Conservation (phyloP, 2,329 filamentous ascomycete genomes). For the Neocatenulostroma microsporum region DNA sequence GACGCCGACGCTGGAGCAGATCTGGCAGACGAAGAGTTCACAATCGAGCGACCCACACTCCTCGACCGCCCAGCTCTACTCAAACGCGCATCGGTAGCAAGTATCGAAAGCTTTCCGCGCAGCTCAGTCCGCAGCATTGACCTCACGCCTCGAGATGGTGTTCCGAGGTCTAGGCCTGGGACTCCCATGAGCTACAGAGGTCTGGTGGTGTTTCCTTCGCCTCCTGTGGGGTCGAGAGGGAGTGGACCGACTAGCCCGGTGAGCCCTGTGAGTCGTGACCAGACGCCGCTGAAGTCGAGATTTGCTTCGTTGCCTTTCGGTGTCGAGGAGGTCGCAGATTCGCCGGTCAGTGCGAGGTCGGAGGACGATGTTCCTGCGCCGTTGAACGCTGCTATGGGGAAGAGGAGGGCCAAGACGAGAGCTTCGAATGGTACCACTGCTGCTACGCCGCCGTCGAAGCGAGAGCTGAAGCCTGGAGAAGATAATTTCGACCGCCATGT, state of each 20-base stretch:
- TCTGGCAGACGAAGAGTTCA: not conserved
- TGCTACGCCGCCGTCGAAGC: slow-evolving; percentile 1
- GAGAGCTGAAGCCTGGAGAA: slow-evolving; percentile 9
- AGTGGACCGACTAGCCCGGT: slow-evolving; percentile 8
- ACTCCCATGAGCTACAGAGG: slow-evolving; percentile 11
- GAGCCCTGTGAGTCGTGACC: slow-evolving; percentile 4
- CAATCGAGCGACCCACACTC: too few relatives aligned
- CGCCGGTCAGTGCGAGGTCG: slow-evolving; percentile 4
- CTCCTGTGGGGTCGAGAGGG: slow-evolving; percentile 5
- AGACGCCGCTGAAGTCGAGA: not conserved
- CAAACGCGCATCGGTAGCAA: slow-evolving; percentile 28
- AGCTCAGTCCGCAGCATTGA: slow-evolving; percentile 26
- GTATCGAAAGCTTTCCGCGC: slow-evolving; percentile 27
- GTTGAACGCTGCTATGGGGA: slow-evolving; percentile 38
- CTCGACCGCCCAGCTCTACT: slow-evolving; percentile 9
- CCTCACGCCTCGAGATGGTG: slow-evolving; percentile 12
- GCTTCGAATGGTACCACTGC: not conserved
- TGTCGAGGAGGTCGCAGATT: slow-evolving; percentile 3
- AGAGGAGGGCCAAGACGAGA: slow-evolving; percentile 25
- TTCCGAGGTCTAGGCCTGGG: not conserved
- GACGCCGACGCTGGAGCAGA: not conserved
- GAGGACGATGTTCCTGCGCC: slow-evolving; percentile 22
- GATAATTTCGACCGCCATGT: slow-evolving; percentile 51
- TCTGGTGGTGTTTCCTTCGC: slow-evolving; percentile 11
- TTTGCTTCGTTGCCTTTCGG: not conserved